Base-by-base conservation (phyloP, 2,329 filamentous ascomycete genomes). In the Didymella pomorum region DNA sequence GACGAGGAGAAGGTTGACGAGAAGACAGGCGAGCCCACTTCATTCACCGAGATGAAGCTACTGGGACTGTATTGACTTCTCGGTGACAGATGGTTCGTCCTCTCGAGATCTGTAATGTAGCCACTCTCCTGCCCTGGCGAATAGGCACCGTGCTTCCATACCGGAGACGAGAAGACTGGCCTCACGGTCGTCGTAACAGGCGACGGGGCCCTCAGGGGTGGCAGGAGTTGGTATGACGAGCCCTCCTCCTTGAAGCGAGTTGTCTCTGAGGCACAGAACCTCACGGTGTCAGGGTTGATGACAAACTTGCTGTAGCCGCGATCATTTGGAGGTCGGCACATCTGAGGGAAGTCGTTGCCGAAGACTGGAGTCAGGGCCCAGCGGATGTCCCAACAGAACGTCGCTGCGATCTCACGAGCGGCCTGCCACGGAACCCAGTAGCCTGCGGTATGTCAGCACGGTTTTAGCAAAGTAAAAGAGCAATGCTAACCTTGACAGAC, bases 391-490 rank as follows among this genome's bases (percentile, higher is more conserved):
- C 89, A 87, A 79, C 94, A 98, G 75, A 98, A 98, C 0, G 91
- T 97, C 4, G 91, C 86, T 70, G 93, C 96, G 50, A 99, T 82
- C 11, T 92, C 93, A 77, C 86, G 90, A 45, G 95, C 95, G 66
- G 93, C 96, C 37, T 86, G 80, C 70, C 89, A 98, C 2, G 94
- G 94, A 86, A 98, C 92, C 95, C 95, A 99, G 78, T 98, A 99
- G 31, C 95, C 93, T 96, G 37, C 60, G 23, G 14, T 25, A 29
- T 5, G 44, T 71, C 41, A 69, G 62, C 39, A 45, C 56, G 14
- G 21, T 6, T 1, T 21, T 29, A 1, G 10, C 20, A n/a, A 9
- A 4, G 33, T 2, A 7, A 3, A 37, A n/a, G 5, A 41, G 23
- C 7, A 41, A 18, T 11, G 65, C 68, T 58, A n/a, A 73, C 71